These are phyloP conservation scores for Reticulascus tulasneorum DNA, from an alignment of 2,329 filamentous ascomycete species.

Conservation along the genomic window DNA sequence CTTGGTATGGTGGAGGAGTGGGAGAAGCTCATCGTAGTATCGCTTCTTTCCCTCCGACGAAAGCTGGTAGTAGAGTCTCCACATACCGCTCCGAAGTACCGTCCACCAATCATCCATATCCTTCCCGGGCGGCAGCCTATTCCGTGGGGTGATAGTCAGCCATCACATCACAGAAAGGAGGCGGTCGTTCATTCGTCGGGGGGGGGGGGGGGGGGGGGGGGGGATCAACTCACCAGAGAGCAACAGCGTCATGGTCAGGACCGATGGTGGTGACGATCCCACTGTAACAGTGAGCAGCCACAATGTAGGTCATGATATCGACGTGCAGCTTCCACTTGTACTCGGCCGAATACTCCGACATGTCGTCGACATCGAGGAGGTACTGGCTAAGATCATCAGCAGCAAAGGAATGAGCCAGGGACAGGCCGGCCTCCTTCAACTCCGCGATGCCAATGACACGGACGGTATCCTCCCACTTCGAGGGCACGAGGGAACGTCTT, in stretches of 20 bases:
- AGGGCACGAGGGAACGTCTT: conserved; percentile 46
- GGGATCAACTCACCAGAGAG: conserved; percentile 62
- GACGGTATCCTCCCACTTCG: conserved; percentile 50
- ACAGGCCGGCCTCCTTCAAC: conserved; percentile 66
- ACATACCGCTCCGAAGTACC: conserved; percentile 69
- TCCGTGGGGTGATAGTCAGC: conserved; percentile 10
- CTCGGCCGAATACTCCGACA: conserved; percentile 57
- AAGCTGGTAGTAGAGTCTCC: conserved; percentile 72
- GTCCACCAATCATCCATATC: conserved; percentile 72
- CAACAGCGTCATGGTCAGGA: conserved; percentile 71
- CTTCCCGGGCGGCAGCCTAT: conserved; percentile 70
- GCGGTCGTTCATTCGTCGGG: not conserved
- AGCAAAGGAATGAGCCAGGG: conserved; percentile 74
- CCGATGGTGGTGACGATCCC: conserved; percentile 73
- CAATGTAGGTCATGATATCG: conserved; percentile 72
- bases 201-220: not conserved
- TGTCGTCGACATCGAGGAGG: conserved; percentile 68
- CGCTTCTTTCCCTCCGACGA: conserved; percentile 67
- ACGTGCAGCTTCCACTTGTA: conserved; percentile 73
- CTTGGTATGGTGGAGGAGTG: conserved; percentile 71
- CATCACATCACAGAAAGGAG: not conserved
- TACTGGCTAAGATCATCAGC: conserved; percentile 72
- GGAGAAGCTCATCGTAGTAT: conserved; percentile 74
- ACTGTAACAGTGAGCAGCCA: conserved; percentile 69
- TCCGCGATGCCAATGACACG: conserved; percentile 63